Conservation (phyloP, 163 green algal species). For the Volvox carteri region DNA sequence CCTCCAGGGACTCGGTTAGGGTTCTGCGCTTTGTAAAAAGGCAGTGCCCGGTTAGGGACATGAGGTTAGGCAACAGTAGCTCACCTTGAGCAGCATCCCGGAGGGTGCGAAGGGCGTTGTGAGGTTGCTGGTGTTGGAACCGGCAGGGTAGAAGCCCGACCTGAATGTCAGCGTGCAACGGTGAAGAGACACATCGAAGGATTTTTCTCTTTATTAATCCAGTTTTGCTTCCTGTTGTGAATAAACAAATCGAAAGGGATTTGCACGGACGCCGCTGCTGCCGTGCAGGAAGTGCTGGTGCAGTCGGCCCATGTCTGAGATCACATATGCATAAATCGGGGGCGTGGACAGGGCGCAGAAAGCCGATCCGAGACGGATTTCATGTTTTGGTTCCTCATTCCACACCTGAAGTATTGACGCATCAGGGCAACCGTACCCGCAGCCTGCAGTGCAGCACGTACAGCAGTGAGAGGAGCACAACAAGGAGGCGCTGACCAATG, state of each 20-base stretch:
- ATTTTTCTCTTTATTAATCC: background rate
- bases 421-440: constrained; percentile 82
- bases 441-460: constrained; percentile 57
- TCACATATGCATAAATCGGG: background rate
- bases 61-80: background rate
- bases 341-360: background rate
- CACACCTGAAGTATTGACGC: constrained; percentile 86
- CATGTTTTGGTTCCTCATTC: background rate
- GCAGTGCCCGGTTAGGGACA: background rate
- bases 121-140: constrained; percentile 9
- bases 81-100: constrained; percentile 42
- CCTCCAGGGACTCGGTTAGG: too few species aligned
- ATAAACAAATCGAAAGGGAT: background rate
- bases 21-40: background rate
- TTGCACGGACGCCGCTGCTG: background rate
- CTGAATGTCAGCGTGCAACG: background rate
- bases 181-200: background rate
- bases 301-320: background rate
- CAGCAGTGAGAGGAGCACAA: background rate
- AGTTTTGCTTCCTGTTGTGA: background rate
- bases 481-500: background rate
- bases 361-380: background rate
- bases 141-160: constrained; percentile 88
- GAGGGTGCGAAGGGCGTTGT: constrained; percentile 29
- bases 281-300: background rate